Percentiles rank a stretch among this genome's conserved stretches.
Evolutionary conservation across 2,329 filamentous ascomycete genomes (phyloP).

Genomic region (Eutypa lata): DNA sequence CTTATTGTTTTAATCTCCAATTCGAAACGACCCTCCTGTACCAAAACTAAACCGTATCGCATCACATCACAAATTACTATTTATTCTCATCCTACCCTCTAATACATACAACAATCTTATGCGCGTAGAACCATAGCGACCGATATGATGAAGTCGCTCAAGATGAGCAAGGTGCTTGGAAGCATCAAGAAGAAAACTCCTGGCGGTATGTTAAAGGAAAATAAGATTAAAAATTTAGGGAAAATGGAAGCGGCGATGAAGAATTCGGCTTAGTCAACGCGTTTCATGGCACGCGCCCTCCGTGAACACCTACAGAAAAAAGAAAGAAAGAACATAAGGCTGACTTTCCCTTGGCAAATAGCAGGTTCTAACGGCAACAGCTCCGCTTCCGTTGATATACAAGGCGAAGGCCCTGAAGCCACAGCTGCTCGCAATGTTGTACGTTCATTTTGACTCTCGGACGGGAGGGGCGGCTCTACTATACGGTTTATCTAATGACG

Average conservation of each 20-base stretch:
- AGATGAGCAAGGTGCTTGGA: conserved; percentile 55
- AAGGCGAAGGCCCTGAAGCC: conserved; percentile 62
- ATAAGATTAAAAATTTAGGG: not conserved
- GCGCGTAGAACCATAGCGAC: not conserved
- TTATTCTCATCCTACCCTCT: not conserved
- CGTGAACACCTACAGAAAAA: no score
- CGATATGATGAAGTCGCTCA: conserved; percentile 45
- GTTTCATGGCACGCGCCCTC: not conserved
- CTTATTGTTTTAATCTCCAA: no score
- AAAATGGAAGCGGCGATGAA: not conserved
- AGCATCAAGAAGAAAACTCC: conserved; percentile 49
- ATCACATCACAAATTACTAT: not conserved
- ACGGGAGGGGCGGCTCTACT: conserved; percentile 3
- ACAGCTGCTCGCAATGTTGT: conserved; percentile 66
- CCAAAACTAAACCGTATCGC: no score
- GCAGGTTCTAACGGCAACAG: not conserved
- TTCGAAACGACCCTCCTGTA: no score
- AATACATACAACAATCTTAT: not conserved
- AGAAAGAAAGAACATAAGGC: conserved; percentile 3
- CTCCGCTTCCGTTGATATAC: conserved; percentile 22
- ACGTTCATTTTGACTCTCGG: conserved; percentile 30
- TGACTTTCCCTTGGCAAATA: not conserved
- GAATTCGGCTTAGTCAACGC: not conserved
- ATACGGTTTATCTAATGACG: conserved; percentile 10
- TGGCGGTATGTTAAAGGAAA: conserved; percentile 14